Evolutionary conservation across 2,329 filamentous ascomycete genomes (phyloP), one percentile per base, ranked within the genome.

Genomic region (Aspergillus sp.): DNA sequence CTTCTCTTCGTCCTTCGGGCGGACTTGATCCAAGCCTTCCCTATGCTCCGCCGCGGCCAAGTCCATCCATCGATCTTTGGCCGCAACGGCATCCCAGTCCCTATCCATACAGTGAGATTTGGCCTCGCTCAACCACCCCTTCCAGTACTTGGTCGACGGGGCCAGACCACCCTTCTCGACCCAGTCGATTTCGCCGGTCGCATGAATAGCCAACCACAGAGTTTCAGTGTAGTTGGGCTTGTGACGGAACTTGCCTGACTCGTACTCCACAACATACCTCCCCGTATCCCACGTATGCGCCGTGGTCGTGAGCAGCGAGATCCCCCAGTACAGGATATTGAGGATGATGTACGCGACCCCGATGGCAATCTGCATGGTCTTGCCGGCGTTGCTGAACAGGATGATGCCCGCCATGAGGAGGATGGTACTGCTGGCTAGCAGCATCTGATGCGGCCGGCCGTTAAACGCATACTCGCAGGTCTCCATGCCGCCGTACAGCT

Each of bases 401-500:
- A 80, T 71, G 8, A 80, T 72, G 1, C 69, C 66, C 3, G 72
- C 48, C 75, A 80, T 80, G 26, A 80, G 65, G 15, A 78, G 42
- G 7, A 74, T 65, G 7, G 75, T 80, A 22, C 71, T 74, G 2
- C 70, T 25, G 0, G 67, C 74, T 56, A 79, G 75, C 5, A 77
- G 64, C 1, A 62, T 49, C 12, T 70, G 66, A 48, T 77, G 75
- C 2, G 45, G 44, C 12, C 48, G 57, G 19, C 55, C 61, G 4
- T 55, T 54, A 26, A 76, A 66, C 15, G 64, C 59, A 44, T 78
- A 79, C 16, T 67, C 48, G 51, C 75, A 79, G 45, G 73, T 68
- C 42, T 78, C 74, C 0, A 71, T 76, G 11, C 73, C 73, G 0
- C 66, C 68, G 52, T 78, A 79, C 0, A 80, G 63, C 48, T 79